Evolutionary conservation across 306 rosid genomes (phyloP).

Genomic region (Vachellia pachyceras): DNA sequence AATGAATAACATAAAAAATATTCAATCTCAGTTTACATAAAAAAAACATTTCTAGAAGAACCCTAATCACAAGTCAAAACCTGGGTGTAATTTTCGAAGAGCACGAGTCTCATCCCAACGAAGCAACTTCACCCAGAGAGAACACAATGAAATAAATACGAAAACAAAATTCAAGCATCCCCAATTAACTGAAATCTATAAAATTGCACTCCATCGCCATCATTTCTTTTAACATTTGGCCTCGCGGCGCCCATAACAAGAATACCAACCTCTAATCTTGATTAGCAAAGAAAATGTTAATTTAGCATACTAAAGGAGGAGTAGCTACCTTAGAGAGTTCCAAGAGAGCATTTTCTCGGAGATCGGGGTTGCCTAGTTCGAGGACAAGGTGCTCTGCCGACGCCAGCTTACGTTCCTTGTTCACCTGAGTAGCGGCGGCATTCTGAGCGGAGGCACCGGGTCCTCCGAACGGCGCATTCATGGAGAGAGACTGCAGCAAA

Average conservation of each 20-base stretch:
- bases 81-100: not conserved
- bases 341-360: conserved; percentile 56
- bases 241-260: not conserved
- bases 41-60: not conserved
- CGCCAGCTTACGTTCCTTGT: conserved; percentile 72
- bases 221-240: not conserved
- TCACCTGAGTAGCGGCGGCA: conserved; percentile 32
- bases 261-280: not conserved
- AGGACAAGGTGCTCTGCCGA: conserved; percentile 63
- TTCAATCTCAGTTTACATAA: not conserved
- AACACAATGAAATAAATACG: not conserved
- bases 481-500: conserved; percentile 29
- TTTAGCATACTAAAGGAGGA: not conserved
- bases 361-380: conserved; percentile 55
- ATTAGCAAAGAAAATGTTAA: conserved; percentile 20
- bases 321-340: conserved; percentile 52
- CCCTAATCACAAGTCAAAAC: conserved; percentile 11
- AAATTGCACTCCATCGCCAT: not conserved
- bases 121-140: not conserved
- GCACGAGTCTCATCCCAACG: not conserved
- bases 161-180: not conserved
- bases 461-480: conserved; percentile 63
- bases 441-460: conserved; percentile 44
- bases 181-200: not conserved
- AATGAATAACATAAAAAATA: not conserved